Percentiles rank a stretch among this genome's conserved stretches.
phyloP scores from a whole-genome alignment of 2,329 filamentous ascomycete genomes.

The Pseudonectria buxi region DNA sequence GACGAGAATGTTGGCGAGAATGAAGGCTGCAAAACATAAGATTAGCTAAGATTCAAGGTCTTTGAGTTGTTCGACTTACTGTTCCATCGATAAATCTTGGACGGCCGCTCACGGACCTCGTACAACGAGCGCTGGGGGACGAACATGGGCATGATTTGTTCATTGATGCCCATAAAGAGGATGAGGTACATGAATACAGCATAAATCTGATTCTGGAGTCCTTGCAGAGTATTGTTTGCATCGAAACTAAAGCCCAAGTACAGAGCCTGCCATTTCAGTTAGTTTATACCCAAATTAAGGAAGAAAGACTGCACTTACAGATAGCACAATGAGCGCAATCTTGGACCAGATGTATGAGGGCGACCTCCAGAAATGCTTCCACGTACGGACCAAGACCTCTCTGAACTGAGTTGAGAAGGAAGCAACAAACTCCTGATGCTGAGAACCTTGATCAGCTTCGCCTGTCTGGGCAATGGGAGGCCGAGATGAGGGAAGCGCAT shows the following conservation, averaged over 20 bases:
- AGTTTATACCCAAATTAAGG: too few species aligned
- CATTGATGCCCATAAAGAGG: constrained; percentile 54
- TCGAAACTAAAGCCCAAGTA: constrained; percentile 65
- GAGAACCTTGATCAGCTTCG: constrained; percentile 6
- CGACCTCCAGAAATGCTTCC: constrained; percentile 26
- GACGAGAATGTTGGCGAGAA: constrained; percentile 18
- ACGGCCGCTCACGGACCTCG: constrained; percentile 61
- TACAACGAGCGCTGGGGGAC: constrained; percentile 60
- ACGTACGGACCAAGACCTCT: constrained; percentile 31
- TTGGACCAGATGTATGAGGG: constrained; percentile 57
- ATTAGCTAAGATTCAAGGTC: background rate
- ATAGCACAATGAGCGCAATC: constrained; percentile 25
- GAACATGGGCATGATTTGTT: constrained; percentile 66
- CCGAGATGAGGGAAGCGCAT: constrained; percentile 2
- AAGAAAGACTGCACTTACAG: constrained; percentile 9
- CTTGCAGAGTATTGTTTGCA: constrained; percentile 46
- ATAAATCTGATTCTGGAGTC: constrained; percentile 63
- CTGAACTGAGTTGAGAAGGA: constrained; percentile 26
- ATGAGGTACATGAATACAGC: constrained; percentile 62
- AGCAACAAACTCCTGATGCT: constrained; percentile 27
- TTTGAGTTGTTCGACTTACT: constrained; percentile 8
- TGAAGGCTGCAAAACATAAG: constrained; percentile 8
- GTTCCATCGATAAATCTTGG: constrained; percentile 48
- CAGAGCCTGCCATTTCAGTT: constrained; percentile 26
- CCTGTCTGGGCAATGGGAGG: background rate